A percentile compares a stretch with the other conserved stretches of the same genome.
These are phyloP conservation scores for Leccinum arenicola DNA, from an alignment of 768 basidiomycete genomes.

Conservation along the genomic window DNA sequence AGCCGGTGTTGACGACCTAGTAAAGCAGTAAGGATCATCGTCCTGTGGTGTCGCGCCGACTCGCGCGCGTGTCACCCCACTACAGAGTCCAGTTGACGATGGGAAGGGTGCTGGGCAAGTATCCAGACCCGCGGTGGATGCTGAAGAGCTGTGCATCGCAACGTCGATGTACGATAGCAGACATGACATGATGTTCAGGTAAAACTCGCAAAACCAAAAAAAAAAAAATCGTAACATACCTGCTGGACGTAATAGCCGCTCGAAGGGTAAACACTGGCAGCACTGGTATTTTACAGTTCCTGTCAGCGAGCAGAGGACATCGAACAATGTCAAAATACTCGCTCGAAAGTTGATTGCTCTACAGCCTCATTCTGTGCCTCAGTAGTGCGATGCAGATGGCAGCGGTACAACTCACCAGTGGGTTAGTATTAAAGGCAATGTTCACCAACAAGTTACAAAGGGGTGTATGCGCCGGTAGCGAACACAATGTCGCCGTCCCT, in stretches of 20 bases:
- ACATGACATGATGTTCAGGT: too few species aligned
- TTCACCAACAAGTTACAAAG: slow-evolving; percentile 52
- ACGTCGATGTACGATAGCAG: not conserved
- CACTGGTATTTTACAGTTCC: slow-evolving; percentile 29
- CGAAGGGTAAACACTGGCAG: slow-evolving; percentile 50
- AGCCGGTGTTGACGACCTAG: slow-evolving; percentile 52
- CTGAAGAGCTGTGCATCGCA: slow-evolving; percentile 50
- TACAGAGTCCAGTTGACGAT: slow-evolving; percentile 44
- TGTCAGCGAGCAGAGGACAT: not conserved
- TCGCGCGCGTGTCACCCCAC: slow-evolving; percentile 49
- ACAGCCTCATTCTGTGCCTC: slow-evolving; percentile 23
- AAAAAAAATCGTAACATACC: slow-evolving; percentile 28
- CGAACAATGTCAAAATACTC: slow-evolving; percentile 18
- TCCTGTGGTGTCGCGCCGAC: slow-evolving; percentile 3
- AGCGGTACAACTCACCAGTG: slow-evolving; percentile 45
- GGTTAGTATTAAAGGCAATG: slow-evolving; percentile 36
- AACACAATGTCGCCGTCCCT: slow-evolving; percentile 60
- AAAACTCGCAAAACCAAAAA: too few species aligned
- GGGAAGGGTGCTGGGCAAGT: slow-evolving; percentile 60
- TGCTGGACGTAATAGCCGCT: slow-evolving; percentile 61
- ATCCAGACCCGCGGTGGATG: slow-evolving; percentile 55
- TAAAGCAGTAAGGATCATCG: not conserved
- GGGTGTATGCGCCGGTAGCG: slow-evolving; percentile 65
- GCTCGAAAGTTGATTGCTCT: slow-evolving; percentile 60
- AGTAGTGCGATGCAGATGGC: not conserved